phyloP scores from a whole-genome alignment of 116 monocot genomes.

The Zostera marina region DNA sequence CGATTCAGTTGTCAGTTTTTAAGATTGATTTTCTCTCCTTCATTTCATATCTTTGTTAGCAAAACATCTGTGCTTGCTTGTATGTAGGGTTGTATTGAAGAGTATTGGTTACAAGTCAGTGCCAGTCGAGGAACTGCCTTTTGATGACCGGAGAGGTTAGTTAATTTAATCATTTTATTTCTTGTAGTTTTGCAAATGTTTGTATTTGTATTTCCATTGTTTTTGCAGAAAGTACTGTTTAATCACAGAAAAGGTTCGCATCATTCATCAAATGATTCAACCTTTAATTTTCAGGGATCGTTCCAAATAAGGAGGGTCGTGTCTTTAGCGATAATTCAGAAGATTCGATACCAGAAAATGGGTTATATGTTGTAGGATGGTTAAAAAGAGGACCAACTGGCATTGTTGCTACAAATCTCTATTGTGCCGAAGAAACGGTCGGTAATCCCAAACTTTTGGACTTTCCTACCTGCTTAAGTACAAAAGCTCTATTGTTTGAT shows the following conservation, averaged over 20 bases:
- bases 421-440: constrained; percentile 98
- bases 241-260: no score
- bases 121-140: constrained; percentile 72
- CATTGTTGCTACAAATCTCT: constrained; percentile 83
- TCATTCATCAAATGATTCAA: not conserved
- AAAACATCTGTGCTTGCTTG: not conserved
- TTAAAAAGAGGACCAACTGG: constrained; percentile 99
- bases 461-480: not conserved
- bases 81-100: constrained; percentile 71
- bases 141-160: constrained; percentile 67
- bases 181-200: not conserved
- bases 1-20: not conserved
- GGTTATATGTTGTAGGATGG: constrained; percentile 88
- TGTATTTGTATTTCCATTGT: not conserved
- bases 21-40: no score
- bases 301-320: constrained; percentile 78
- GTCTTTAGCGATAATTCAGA: constrained; percentile 30
- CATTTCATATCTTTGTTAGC: not conserved
- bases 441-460: constrained; percentile 1
- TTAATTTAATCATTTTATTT: not conserved
- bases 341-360: constrained; percentile 30
- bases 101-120: constrained; percentile 97
- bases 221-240: not conserved
- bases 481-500: not conserved
- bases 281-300: constrained; percentile 35